Evolutionary conservation across 2,329 filamentous ascomycete species (phyloP), one percentile per base, ranked within the genome.

Genomic region (Phialophora expanda): DNA sequence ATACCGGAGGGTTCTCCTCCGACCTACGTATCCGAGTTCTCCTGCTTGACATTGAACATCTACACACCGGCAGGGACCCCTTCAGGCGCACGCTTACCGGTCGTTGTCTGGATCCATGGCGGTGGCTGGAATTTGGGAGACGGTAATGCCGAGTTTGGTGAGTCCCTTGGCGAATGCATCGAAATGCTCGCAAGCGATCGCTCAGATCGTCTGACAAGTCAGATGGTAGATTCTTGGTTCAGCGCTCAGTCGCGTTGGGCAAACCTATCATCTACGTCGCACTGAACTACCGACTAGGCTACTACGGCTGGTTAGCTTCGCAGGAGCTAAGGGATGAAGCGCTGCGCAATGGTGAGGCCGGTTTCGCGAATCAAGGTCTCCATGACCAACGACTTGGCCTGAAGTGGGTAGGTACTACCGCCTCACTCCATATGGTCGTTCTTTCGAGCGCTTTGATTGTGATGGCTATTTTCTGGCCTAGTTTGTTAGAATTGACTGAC

Each of bases 21-120:
- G n/a, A 17, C 20, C 41, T 68, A 66, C 0, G 77, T 81, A 64
- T 78, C 82, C 58, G 81, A 83, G 66, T 78, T 82, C 4, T 71
- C 73, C 22, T 83, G 81, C 55, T 67, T 80, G 51, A 83, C 82
- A 59, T 38, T 83, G 2, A 79, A 82, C 24, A 75, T 83, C 3
- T 77, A 72, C 4, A 67, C 72, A 20, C 80, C 74, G 0, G 67
- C 69, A 2, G 58, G 62, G 1, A 11, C 48, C 2, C 7, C 55
- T 0, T 32, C 8, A 0, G 30, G 56, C 3, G 54, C 28, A 0
- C 26, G 26, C 26, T 59, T 81, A 0, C 81, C 81, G 0, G 80
- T 83, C 12, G 51, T 83, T 8, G 66, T 82, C 14, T 83, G 81
- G 81, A 80, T 83, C 20, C 78, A 83, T 66, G 81, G 81, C 76